Evolutionary conservation across 345 rosid species (phyloP).

Genomic region (Aquilaria malaccensis): DNA sequence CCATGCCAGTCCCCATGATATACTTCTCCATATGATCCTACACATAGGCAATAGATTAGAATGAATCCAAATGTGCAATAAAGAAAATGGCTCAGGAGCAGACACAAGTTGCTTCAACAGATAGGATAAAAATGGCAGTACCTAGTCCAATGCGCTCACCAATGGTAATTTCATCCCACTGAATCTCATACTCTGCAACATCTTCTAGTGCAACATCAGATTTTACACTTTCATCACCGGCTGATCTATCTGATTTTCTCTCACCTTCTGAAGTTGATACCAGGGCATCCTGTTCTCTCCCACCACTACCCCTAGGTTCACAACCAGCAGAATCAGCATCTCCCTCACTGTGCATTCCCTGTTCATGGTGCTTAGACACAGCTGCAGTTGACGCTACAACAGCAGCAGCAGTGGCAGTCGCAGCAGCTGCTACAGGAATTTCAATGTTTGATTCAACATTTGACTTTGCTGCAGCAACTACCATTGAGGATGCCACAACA

Average conservation of each 20-base stretch:
- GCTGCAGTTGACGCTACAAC: slow-evolving; percentile 84
- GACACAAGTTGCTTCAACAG: too few relatives aligned
- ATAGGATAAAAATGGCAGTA: slow-evolving; percentile 20
- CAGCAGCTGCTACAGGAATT: slow-evolving; percentile 90
- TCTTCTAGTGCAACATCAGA: slow-evolving; percentile 66
- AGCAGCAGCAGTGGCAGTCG: slow-evolving; percentile 95
- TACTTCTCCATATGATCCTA: slow-evolving; percentile 97
- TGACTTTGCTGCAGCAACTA: slow-evolving; percentile 80
- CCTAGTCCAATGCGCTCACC: slow-evolving; percentile 98
- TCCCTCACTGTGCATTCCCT: slow-evolving; percentile 38
- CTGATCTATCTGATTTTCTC: slow-evolving; percentile 55
- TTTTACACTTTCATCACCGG: slow-evolving; percentile 51
- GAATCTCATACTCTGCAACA: slow-evolving; percentile 86
- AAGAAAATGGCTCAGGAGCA: too few relatives aligned
- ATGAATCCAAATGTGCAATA: neutral
- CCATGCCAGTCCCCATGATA: slow-evolving; percentile 98
- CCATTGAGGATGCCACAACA: slow-evolving; percentile 95
- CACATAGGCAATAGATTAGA: slow-evolving; percentile 1
- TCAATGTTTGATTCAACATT: slow-evolving; percentile 53
- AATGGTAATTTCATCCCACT: slow-evolving; percentile 80
- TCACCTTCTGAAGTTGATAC: slow-evolving; percentile 49
- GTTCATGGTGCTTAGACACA: slow-evolving; percentile 56
- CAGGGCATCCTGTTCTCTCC: slow-evolving; percentile 21
- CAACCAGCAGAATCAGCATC: slow-evolving; percentile 43
- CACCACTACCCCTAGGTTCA: slow-evolving; percentile 43